These are phyloP conservation scores for Clitocybe nebularis DNA, from an alignment of 1,284 basidiomycete species.

Conservation along the genomic window DNA sequence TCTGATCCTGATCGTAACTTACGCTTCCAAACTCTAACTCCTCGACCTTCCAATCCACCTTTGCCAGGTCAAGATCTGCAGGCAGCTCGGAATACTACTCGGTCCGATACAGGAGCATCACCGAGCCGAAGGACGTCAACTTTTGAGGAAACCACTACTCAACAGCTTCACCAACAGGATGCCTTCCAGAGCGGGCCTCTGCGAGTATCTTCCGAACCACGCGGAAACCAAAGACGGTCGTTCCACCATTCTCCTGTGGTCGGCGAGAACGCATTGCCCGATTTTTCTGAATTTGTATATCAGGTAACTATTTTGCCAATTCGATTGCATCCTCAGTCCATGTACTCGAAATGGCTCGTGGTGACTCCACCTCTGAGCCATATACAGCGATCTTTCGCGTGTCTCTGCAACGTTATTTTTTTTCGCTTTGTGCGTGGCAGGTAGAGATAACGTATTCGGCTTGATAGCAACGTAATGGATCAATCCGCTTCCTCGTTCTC, in stretches of 20 bases:
- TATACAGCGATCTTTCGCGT: no score
- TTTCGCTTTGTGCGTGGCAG: no score
- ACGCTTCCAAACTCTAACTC: conserved; percentile 8
- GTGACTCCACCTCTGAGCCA: no score
- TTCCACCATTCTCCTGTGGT: neutral
- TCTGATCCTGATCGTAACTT: conserved; percentile 4
- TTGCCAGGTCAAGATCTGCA: conserved; percentile 10
- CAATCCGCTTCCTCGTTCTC: no score
- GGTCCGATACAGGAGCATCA: conserved; percentile 7
- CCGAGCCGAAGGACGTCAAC: conserved; percentile 6
- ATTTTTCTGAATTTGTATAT: neutral
- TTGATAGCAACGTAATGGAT: no score
- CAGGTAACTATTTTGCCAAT: conserved; percentile 9
- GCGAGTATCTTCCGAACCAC: neutral
- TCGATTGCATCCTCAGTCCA: no score
- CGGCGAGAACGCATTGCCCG: neutral
- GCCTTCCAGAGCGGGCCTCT: neutral
- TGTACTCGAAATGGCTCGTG: no score
- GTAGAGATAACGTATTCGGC: no score
- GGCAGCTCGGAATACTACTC: neutral
- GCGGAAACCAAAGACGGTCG: neutral
- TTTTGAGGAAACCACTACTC: conserved; percentile 3
- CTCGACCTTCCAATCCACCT: conserved; percentile 9
- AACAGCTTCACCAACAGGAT: no score
- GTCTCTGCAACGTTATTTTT: no score